Evolutionary conservation across 23 red algal species (phyloP), one percentile per base, ranked within the genome.

Genomic region (Cyanidium caldarium): DNA sequence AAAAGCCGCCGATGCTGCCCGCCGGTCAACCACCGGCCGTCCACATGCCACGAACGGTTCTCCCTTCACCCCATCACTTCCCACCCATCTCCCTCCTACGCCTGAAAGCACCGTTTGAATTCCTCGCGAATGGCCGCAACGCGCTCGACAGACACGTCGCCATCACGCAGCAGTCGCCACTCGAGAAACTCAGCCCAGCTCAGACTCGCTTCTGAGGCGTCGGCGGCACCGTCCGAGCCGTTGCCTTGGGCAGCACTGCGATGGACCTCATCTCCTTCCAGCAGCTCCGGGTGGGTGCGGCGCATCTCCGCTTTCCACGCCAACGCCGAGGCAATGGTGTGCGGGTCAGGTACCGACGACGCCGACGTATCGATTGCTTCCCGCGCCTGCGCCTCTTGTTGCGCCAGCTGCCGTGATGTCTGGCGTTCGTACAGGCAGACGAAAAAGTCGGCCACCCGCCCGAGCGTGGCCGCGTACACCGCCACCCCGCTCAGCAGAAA

Each of bases 181-280:
- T 61, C 51, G 7, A 61, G 23, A 28, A 61, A 61, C 51, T 61
- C 51, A 28, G 51, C 51, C 51, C 51, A 61, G 10, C n/a, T 61
- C 13, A 61, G 21, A 5, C n/a, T 61, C 23, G 19, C 51, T 28
- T 21, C 51, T 61, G n/a, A 21, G 51, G 13, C 10, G 31, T 14
- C 31, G 51, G 51, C 10, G 19, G n/a, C 51, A 5, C 51, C 31
- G 19, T 12, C 12, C 17, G 12, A 25, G n/a, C 51, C 7, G 7
- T 25, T 28, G 7, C 51, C 7, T 25, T 25, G 13, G 51, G n/a
- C n/a, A 14, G 7, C 13, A 25, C 51, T 12, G 51, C 19, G 10
- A 28, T 28, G 51, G 51, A 61, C 31, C 51, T 28, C n/a, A 25
- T 61, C n/a, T 61, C 21, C n/a, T 25, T 61, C 51, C 31, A 61